Conservation (phyloP, 352 stramenopile genomes). For the Pythium sp. region DNA sequence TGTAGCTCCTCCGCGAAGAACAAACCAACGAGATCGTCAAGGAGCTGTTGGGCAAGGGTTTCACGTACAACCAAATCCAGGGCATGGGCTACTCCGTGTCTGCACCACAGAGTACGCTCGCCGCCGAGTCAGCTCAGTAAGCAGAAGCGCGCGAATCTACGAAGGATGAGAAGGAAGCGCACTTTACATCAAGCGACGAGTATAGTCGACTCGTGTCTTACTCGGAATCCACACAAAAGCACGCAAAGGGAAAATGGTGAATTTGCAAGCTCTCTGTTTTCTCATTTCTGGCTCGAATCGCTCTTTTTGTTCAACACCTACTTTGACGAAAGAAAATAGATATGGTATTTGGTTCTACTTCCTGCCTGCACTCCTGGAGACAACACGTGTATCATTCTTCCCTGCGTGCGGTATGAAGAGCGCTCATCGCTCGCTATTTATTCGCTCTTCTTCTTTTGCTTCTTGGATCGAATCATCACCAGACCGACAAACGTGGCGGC, state of each 20-base stretch:
- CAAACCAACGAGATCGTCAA: slow-evolving; percentile 85
- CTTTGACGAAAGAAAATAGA: slow-evolving; percentile 14
- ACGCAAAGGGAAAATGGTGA: background rate
- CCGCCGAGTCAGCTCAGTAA: slow-evolving; percentile 46
- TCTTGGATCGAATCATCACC: slow-evolving; percentile 88
- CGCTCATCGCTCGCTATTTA: background rate
- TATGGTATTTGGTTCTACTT: slow-evolving; percentile 11
- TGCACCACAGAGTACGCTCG: slow-evolving; percentile 63
- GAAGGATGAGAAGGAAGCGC: background rate
- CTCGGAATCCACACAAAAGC: background rate
- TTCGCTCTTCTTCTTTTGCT: slow-evolving; percentile 54
- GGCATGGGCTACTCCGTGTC: slow-evolving; percentile 80
- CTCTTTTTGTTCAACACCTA: slow-evolving; percentile 6
- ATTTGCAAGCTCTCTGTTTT: background rate
- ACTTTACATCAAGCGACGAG: background rate
- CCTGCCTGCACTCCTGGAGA: background rate
- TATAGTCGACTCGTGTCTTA: background rate
- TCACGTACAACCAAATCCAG: slow-evolving; percentile 82
- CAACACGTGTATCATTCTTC: background rate
- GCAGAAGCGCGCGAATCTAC: background rate
- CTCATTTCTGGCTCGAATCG: background rate
- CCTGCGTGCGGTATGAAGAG: background rate
- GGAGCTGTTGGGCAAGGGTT: slow-evolving; percentile 78
- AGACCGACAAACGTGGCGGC: slow-evolving; percentile 86
- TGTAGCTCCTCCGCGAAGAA: slow-evolving; percentile 73